Evolutionary conservation across 2,329 filamentous ascomycete genomes (phyloP).

Genomic region (Phaeosphaeriaceae sp.): DNA sequence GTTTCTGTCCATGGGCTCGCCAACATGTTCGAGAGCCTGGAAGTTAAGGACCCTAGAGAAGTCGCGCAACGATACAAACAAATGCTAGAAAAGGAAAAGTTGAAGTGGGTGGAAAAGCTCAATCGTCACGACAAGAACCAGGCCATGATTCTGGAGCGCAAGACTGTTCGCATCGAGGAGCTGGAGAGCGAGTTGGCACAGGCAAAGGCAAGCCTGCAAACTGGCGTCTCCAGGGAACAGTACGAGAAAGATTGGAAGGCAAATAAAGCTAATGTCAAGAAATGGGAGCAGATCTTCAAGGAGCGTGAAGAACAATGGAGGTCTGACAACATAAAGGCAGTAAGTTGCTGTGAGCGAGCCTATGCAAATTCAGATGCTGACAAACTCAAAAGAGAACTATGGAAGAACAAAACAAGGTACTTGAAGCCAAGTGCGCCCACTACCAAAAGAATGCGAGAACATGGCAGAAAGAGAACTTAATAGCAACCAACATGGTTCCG

Average conservation of each 20-base stretch:
- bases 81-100: constrained; percentile 52
- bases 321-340: constrained; percentile 31
- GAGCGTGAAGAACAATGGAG: constrained; percentile 39
- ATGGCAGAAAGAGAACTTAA: constrained; percentile 32
- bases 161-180: constrained; percentile 42
- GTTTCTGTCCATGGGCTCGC: constrained; percentile 58
- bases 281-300: constrained; percentile 42
- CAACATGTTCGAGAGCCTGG: constrained; percentile 74
- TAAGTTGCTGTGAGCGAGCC: constrained; percentile 17
- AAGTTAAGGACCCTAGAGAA: constrained; percentile 58
- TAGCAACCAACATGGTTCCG: constrained; percentile 27
- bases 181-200: constrained; percentile 31
- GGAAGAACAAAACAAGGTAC: constrained; percentile 27
- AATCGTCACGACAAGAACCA: constrained; percentile 65
- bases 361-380: not conserved
- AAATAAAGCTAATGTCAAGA: constrained; percentile 39
- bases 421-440: constrained; percentile 33
- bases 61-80: constrained; percentile 52
- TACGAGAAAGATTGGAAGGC: constrained; percentile 40
- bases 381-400: constrained; percentile 24
- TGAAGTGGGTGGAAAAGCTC: constrained; percentile 44
- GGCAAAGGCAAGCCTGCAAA: constrained; percentile 27
- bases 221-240: constrained; percentile 31
- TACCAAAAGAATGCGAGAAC: constrained; percentile 35
- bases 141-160: constrained; percentile 60